Evolutionary conservation across 805 yeast species (phyloP), one percentile per base, ranked within the genome.

Genomic region (Candida ascalaphidarum): DNA sequence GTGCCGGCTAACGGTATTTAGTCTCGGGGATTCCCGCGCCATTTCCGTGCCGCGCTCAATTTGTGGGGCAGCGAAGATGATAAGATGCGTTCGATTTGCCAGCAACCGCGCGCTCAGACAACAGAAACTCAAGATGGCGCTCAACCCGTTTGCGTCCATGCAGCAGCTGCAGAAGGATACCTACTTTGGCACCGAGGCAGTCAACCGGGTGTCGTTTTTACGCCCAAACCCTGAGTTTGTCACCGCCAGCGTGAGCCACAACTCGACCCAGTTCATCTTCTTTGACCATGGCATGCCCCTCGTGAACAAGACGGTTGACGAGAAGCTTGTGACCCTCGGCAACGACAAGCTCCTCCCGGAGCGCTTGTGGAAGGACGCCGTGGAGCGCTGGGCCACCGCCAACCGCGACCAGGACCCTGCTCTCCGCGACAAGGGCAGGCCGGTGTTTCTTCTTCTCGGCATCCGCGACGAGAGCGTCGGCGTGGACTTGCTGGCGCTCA

Each of bases 181-280:
- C 14, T 59, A 59, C 35, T 72, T 61, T 39, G 67, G 74, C 13
- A 66, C 66, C 11, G 72, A 63, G 34, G 72, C 70, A 5, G 55
- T 81, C 32, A 77, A 79, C 48, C 54, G 89, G 32, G 71, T 80
- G 5, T 69, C 80, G 11, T 81, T 77, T 40, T 52, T 79, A 27
- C 55, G 89, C 21, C 71, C 71, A 14, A 72, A 79, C 44, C 25
- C 51, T 11, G 66, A 58, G 17, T 77, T 76, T 40, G 64, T 80
- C 19, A 37, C 53, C 27, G 43, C 47, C 22, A 70, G 76, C 4
- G 49, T 71, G 12, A 37, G 36, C 14, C 71, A 69, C 34, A 56
- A 63, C 2, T 50, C 65, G 3, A 54, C 83, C 1, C 52, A 71
- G 28, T 69, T 78, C 32, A 45, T 80, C 2, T 66, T 72, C 25